Base-by-base conservation (phyloP, 1,139 yeast species). In the Hansenula anomala region DNA sequence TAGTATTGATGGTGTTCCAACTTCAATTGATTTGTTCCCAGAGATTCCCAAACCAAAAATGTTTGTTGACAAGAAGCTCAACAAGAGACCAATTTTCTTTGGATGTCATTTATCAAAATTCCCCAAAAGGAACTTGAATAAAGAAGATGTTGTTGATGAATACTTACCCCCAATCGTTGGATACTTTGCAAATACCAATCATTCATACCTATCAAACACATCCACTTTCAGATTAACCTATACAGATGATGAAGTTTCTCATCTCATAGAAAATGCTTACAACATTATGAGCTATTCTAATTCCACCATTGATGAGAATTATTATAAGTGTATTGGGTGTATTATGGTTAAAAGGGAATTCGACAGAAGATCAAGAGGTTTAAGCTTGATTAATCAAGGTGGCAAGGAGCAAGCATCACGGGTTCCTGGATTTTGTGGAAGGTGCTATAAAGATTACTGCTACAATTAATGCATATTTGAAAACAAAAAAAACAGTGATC, bases 211-310 rank as follows among this genome's bases (percentile, higher is more conserved):
- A 0, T 68, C 85, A 6, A 80, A 80, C 49, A 71, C 73, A 0
- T 78, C 86, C 1, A 80, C 87, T 0, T 79, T 80, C 56, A 73
- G 77, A 47, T 57, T 77, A 37, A 67, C 73, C 28, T 80, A 78
- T 52, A 65, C 56, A 6, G 49, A 60, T 16, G 45, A 51, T 0
- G 84, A 78, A 51, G 62, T 67, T 4, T 41, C 51, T 2, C 60
- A 62, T 2, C 69, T 78, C 75, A 51, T 77, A 15, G 54, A 59
- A 30, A 78, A 78, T 50, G 84, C 85, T 0, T 67, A 63, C 47
- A 65, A 69, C 38, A 51, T 77, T 33, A 80, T 78, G 25, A 75
- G 80, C 1, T 54, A 52, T 36, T 60, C 55, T 19, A 69, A 75
- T 45, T 67, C 73, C 2, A 58, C 71, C 0, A 34, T 42, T 9